Conservation (phyloP, 2,329 filamentous ascomycete species). For the Amauroascus verrucosus region DNA sequence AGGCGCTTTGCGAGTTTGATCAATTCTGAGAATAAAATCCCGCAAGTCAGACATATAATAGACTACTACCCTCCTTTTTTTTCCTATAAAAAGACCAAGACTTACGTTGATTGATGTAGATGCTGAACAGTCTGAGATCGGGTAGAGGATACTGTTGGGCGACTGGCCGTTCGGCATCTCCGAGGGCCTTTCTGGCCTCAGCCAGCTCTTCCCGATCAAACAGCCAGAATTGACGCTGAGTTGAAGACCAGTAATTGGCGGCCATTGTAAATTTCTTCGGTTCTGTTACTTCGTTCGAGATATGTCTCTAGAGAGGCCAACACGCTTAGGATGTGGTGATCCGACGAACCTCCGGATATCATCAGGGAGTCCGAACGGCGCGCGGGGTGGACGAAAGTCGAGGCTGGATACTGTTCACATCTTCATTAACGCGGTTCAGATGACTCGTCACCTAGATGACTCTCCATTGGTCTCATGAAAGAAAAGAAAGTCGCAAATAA, state of each 20-base stretch:
- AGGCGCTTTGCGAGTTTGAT: slow-evolving; percentile 74
- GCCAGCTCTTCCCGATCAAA: slow-evolving; percentile 74
- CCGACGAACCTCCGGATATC: no score
- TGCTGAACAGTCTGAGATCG: slow-evolving; percentile 69
- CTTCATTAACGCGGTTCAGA: no score
- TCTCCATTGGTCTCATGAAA: no score
- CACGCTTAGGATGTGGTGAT: no score
- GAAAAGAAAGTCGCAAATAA: no score
- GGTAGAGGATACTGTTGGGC: slow-evolving; percentile 74
- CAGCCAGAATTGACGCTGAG: slow-evolving; percentile 81
- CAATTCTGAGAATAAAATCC: slow-evolving; percentile 30
- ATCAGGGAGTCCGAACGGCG: no score
- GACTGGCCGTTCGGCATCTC: slow-evolving; percentile 62
- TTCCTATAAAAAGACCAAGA: slow-evolving; percentile 6
- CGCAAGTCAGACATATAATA: neutral
- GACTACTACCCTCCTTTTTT: no score
- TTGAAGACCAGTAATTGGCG: slow-evolving; percentile 93
- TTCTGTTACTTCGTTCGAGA: neutral
- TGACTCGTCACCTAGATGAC: no score
- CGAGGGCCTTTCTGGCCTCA: slow-evolving; percentile 63
- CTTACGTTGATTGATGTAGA: slow-evolving; percentile 85
- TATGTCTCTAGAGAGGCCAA: no score
- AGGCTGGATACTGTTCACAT: no score
- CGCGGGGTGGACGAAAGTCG: no score
- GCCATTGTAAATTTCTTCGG: slow-evolving; percentile 53